phyloP scores from a whole-genome alignment of 2,329 filamentous ascomycete species.

The Ophiostoma sp. region DNA sequence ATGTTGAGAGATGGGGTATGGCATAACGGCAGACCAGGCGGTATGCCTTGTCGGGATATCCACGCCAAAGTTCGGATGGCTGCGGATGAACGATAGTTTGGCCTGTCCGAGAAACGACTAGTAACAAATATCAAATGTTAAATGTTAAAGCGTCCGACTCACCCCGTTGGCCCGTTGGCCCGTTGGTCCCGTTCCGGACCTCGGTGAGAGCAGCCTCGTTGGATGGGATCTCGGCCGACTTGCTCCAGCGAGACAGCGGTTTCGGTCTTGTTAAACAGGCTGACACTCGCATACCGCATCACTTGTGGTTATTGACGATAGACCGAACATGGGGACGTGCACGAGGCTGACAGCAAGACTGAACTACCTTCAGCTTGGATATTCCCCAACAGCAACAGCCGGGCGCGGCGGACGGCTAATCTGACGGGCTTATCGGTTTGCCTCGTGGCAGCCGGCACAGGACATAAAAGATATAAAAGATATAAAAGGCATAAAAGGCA shows the following conservation, averaged over 20 bases:
- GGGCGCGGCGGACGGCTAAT: no score
- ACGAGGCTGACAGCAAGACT: constrained; percentile 1
- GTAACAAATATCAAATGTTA: no score
- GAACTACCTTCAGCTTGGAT: background rate
- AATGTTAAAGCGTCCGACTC: no score
- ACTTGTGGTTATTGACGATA: no score
- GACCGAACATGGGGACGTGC: background rate
- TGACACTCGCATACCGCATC: background rate
- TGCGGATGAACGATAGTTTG: no score
- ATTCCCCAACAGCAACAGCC: no score
- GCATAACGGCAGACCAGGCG: background rate
- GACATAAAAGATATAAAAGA: no score
- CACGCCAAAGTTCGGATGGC: background rate
- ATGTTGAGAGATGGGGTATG: no score
- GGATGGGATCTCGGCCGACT: background rate
- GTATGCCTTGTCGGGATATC: background rate
- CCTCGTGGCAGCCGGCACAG: no score
- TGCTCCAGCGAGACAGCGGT: background rate
- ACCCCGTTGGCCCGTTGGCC: background rate
- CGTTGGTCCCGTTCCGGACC: background rate
- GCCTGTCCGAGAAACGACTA: no score
- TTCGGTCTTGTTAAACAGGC: background rate
- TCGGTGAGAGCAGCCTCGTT: constrained; percentile 6
- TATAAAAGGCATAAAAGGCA: no score
- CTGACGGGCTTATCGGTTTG: no score